Conservation (phyloP, 2,329 filamentous ascomycete species). For the Ophiocordyceps camponoti-leonardi region DNA sequence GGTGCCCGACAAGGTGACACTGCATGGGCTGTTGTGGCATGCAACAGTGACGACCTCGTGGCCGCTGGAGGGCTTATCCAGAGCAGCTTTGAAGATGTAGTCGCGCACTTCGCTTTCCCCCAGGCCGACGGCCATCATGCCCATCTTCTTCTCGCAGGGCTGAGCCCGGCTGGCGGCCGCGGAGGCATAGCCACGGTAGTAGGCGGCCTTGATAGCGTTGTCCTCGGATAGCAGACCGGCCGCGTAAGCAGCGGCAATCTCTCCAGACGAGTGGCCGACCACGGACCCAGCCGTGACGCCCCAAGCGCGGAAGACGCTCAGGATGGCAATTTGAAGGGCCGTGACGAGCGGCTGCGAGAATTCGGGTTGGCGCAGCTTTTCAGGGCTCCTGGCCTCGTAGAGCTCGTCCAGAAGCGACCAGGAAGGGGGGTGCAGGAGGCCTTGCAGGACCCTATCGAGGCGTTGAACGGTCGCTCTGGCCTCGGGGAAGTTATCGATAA, state of each 20-base stretch:
- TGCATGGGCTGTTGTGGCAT: slow-evolving; percentile 9
- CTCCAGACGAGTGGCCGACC: slow-evolving; percentile 24
- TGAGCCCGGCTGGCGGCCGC: slow-evolving; percentile 1
- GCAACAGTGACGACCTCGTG: slow-evolving; percentile 16
- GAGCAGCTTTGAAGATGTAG: slow-evolving; percentile 3
- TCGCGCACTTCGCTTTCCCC: slow-evolving; percentile 6
- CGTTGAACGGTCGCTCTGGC: slow-evolving; percentile 11
- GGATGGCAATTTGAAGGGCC: slow-evolving; percentile 21
- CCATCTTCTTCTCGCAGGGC: slow-evolving; percentile 3
- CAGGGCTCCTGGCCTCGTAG: slow-evolving; percentile 11
- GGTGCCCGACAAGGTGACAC: not conserved
- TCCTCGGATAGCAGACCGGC: slow-evolving; percentile 15
- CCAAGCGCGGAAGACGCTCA: slow-evolving; percentile 17
- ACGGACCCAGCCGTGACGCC: slow-evolving; percentile 17
- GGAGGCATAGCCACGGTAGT: slow-evolving; percentile 13
- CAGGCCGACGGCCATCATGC: slow-evolving; percentile 21
- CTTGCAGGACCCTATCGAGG: slow-evolving; percentile 11
- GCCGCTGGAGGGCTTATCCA: slow-evolving; percentile 7
- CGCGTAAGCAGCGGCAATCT: slow-evolving; percentile 25
- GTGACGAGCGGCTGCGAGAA: slow-evolving; percentile 20
- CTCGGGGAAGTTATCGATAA: slow-evolving; percentile 10
- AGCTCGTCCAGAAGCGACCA: slow-evolving; percentile 16
- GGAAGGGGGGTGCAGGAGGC: slow-evolving; percentile 4
- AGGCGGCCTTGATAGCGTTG: slow-evolving; percentile 14
- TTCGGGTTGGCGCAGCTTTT: slow-evolving; percentile 6